Evolutionary conservation across 78 protist species (phyloP), one percentile per base, ranked within the genome.

Genomic region (Chrysochromulina parva): DNA sequence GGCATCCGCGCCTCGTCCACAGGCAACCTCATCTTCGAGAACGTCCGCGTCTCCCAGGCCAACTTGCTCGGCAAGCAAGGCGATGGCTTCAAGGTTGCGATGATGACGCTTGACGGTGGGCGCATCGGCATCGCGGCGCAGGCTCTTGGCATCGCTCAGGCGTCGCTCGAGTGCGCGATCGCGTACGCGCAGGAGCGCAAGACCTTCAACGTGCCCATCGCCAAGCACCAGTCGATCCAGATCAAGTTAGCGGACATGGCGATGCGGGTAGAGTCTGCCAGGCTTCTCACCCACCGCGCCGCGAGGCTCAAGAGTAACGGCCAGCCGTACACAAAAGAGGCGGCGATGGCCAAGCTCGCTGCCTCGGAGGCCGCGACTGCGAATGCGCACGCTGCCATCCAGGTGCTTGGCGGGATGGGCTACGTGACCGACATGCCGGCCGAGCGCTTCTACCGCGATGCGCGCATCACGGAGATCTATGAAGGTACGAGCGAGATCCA

Each of bases 391-490:
- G 50, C 67, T 22, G 54, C 53, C 28, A 78, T 78, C 28, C 86
- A 73, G 82, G 62, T 81, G 55, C 88, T 90, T 4, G 92, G 92
- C 66, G 92, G 92, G 7, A 84, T 84, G 88, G 88, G 88, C 22
- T 78, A 81, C 66, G 92, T 90, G 88, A 81, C 89, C 22, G 88
- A 78, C 58, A 71, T 54, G 85, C 92, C 92, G 22, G 92, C 82
- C 52, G 92, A 90, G 88, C 92, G 92, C 16, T 86, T 55, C 92
- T 90, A 90, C 82, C 92, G 92, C 88, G 92, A 90, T 69, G 92
- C 92, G 53, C 88, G 92, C 84, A 90, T 90, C 92, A 90, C 92
- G 19, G 92, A 90, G 88, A 90, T 90, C 88, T 90, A 90, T 69
- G 92, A 90, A 82, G 92, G 92, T 57, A 90, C 92, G n/a, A n/a